These are phyloP conservation scores for Pseudogymnoascus sp. DNA, from an alignment of 2,329 filamentous ascomycete genomes.

Conservation along the genomic window DNA sequence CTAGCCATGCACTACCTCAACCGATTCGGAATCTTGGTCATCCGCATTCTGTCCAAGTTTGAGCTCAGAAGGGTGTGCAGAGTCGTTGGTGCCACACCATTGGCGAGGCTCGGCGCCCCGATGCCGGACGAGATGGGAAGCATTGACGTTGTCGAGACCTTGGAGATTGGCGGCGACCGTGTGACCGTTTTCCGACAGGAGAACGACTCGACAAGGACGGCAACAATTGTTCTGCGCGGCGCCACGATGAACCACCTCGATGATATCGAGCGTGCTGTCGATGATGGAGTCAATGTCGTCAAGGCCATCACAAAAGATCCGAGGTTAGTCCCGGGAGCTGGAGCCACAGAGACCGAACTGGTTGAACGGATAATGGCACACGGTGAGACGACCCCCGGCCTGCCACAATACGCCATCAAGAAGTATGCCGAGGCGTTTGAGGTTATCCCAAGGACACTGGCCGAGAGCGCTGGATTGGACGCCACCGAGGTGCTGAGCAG, in stretches of 20 bases:
- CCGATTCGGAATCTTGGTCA: slow-evolving; percentile 88
- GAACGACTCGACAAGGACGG: slow-evolving; percentile 81
- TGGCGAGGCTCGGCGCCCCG: slow-evolving; percentile 87
- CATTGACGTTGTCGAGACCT: slow-evolving; percentile 90
- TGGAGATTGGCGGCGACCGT: slow-evolving; percentile 94
- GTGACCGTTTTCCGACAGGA: slow-evolving; percentile 99
- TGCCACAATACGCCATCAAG: slow-evolving; percentile 93
- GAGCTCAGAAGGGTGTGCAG: slow-evolving; percentile 91
- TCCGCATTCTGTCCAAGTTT: slow-evolving; percentile 97
- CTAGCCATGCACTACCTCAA: slow-evolving; percentile 96
- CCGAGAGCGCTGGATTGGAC: slow-evolving; percentile 90
- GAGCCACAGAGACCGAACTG: slow-evolving; percentile 88
- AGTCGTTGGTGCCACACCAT: slow-evolving; percentile 91
- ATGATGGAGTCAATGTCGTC: slow-evolving; percentile 96
- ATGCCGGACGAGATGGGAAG: slow-evolving; percentile 99
- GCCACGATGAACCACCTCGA: slow-evolving; percentile 98
- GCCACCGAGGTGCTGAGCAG: slow-evolving; percentile 93
- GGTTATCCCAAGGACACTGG: slow-evolving; percentile 86
- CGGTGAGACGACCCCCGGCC: slow-evolving; percentile 84
- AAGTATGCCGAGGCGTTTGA: slow-evolving; percentile 98
- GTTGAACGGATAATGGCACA: slow-evolving; percentile 85
- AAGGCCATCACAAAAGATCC: slow-evolving; percentile 96
- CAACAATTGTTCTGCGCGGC: slow-evolving; percentile 87
- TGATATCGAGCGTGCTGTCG: slow-evolving; percentile 91
- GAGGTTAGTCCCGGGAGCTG: slow-evolving; percentile 84